Evolutionary conservation across 2,329 filamentous ascomycete species (phyloP), one percentile per base, ranked within the genome.

Genomic region (Alternaria tenuissima): DNA sequence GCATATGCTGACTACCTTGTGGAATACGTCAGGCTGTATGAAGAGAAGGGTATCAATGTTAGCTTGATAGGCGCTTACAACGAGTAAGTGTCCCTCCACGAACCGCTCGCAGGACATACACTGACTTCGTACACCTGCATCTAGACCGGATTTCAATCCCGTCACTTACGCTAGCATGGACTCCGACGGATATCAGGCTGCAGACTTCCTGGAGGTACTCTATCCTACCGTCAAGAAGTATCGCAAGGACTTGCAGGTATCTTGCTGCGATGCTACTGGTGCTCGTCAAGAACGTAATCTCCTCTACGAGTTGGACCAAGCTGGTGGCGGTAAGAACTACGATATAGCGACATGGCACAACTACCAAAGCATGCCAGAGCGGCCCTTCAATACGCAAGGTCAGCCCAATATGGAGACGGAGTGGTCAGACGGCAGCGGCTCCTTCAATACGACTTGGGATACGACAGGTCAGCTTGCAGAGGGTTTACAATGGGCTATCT

Each of bases 371-470:
- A 77, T 77, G 34, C 76, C 80, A 0, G 74, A 65, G 47, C 75
- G 73, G 8, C 68, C 79, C 1, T 76, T 84, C 53, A 76, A 76
- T 61, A 82, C 81, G 0, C 72, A 53, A 32, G 58, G 67, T 8
- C 69, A 77, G 58, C 77, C 78, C 24, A 80, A 82, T 39, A 86
- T 84, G 84, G 76, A 84, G 57, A 85, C 83, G 2, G 85, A 86
- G 68, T 79, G 76, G 49, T 77, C 79, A 0, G 81, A 84, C 65
- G 74, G 84, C 22, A 78, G 81, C 46, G 65, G 65, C 18, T 41
- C 44, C 1, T 67, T 65, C 42, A 64, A 63, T 12, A 78, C 81
- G 5, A 75, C 78, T 1, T 86, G 82, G 81, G 84, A 83, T 65
- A 61, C 67, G 1, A 76, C 67, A 48, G 83, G 83, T 6, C 47